Percentiles rank a stretch among this genome's conserved stretches.
Evolutionary conservation across 208 protist genomes (phyloP).

Genomic region (Leishmania major): DNA sequence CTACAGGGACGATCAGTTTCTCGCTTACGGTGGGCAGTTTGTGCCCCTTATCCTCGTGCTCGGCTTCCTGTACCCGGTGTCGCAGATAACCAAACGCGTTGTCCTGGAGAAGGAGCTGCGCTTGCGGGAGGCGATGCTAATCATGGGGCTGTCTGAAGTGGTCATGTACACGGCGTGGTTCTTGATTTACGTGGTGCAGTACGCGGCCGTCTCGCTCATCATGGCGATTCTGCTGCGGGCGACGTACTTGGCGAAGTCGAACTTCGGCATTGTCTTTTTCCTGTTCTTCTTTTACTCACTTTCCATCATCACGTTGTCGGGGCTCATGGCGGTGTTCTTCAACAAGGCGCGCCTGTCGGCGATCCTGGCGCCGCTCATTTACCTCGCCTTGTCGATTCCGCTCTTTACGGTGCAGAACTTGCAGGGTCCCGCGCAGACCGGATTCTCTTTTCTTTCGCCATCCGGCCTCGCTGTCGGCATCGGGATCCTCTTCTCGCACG

Average conservation of each 20-base stretch:
- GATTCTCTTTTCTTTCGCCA: conserved; percentile 55
- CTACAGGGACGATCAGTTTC: conserved; percentile 52
- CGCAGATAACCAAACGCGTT: conserved; percentile 47
- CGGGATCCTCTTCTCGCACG: conserved; percentile 49
- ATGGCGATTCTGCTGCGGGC: conserved; percentile 58
- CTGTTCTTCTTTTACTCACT: conserved; percentile 68
- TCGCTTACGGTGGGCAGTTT: conserved; percentile 45
- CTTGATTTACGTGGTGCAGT: conserved; percentile 62
- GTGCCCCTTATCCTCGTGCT: conserved; percentile 75
- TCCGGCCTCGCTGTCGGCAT: conserved; percentile 57
- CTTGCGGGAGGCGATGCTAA: conserved; percentile 72
- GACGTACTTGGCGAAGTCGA: conserved; percentile 51
- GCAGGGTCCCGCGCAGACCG: conserved; percentile 21
- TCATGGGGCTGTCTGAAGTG: conserved; percentile 75
- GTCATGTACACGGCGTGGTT: conserved; percentile 70
- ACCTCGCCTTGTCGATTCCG: conserved; percentile 55
- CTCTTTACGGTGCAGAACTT: conserved; percentile 59
- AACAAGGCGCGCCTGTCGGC: conserved; percentile 61
- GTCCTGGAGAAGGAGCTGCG: conserved; percentile 78
- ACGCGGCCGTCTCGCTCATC: conserved; percentile 49
- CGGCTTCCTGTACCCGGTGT: conserved; percentile 69
- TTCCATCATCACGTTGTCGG: conserved; percentile 54
- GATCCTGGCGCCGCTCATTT: conserved; percentile 66
- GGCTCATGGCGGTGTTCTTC: conserved; percentile 68
- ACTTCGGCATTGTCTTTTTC: conserved; percentile 58